Conservation (phyloP, 345 rosid species). For the Rhodamnia rubescens region DNA sequence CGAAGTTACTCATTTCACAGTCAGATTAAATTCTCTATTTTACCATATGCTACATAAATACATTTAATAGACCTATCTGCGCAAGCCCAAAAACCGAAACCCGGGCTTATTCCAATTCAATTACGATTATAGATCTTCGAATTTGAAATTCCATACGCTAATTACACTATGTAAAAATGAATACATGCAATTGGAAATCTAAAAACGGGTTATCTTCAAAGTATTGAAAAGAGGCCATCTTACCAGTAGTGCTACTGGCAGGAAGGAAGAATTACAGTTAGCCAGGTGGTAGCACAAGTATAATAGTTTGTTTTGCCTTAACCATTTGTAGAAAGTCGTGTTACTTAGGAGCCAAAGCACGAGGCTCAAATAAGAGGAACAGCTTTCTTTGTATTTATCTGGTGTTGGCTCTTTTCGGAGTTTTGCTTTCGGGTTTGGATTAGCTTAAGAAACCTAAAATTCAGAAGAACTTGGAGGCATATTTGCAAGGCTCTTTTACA, state of each 20-base stretch:
- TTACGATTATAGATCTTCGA: not conserved
- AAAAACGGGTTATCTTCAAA: not conserved
- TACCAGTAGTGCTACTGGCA: not conserved
- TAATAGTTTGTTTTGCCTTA: not conserved
- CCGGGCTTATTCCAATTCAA: not conserved
- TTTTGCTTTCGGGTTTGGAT: not conserved
- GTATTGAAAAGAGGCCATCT: not conserved
- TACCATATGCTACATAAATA: not conserved
- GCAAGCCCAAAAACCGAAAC: not conserved
- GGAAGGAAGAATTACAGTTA: not conserved
- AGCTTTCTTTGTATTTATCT: not conserved
- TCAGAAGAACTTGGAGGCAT: not conserved
- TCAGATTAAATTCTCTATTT: not conserved
- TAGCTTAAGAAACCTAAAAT: not conserved
- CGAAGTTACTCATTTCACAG: too few relatives aligned
- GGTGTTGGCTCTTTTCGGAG: not conserved
- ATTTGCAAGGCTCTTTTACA: not conserved
- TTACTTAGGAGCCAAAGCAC: not conserved
- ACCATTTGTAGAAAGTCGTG: not conserved
- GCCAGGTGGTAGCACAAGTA: not conserved
- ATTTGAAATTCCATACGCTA: not conserved
- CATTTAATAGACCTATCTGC: not conserved
- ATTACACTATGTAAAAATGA: not conserved
- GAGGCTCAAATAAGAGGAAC: not conserved
- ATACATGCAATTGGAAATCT: not conserved